Percentiles rank a stretch among this genome's conserved stretches.
Conservation (phyloP, 2,329 filamentous ascomycete genomes). For the Fusarium armeniacum region DNA sequence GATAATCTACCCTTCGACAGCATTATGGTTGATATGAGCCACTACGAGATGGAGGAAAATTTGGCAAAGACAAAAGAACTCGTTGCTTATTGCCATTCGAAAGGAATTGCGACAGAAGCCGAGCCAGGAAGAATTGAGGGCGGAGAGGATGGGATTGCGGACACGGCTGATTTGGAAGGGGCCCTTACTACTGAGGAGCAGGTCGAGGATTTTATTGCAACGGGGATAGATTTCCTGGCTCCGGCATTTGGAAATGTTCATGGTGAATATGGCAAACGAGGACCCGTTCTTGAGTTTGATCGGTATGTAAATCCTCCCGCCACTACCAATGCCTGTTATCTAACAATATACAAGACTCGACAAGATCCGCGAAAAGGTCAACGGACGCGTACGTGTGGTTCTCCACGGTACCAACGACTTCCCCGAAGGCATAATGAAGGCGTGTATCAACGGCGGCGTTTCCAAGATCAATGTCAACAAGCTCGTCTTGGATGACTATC, state of each 20-base stretch:
- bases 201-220: conserved; percentile 77
- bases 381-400: background rate
- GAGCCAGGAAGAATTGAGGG: conserved; percentile 61
- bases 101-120: conserved; percentile 76
- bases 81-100: conserved; percentile 68
- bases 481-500: background rate
- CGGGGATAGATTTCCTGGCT: conserved; percentile 80
- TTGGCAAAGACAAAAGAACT: background rate
- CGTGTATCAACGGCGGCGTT: background rate
- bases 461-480: conserved; percentile 3
- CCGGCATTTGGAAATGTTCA: conserved; percentile 84
- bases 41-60: background rate
- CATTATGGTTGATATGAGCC: conserved; percentile 7
- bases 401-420: background rate
- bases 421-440: background rate
- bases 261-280: conserved; percentile 77
- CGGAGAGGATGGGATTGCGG: conserved; percentile 78
- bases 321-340: rapidly evolving
- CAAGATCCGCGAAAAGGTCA: background rate
- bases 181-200: conserved; percentile 76
- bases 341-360: background rate
- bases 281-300: conserved; percentile 53
- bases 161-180: conserved; percentile 64
- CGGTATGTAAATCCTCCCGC: conserved; percentile 5
- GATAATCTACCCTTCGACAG: conserved; percentile 24